Evolutionary conservation across 1,139 yeast species (phyloP), one percentile per base, ranked within the genome.

Genomic region (Suhomyces atakaporum): DNA sequence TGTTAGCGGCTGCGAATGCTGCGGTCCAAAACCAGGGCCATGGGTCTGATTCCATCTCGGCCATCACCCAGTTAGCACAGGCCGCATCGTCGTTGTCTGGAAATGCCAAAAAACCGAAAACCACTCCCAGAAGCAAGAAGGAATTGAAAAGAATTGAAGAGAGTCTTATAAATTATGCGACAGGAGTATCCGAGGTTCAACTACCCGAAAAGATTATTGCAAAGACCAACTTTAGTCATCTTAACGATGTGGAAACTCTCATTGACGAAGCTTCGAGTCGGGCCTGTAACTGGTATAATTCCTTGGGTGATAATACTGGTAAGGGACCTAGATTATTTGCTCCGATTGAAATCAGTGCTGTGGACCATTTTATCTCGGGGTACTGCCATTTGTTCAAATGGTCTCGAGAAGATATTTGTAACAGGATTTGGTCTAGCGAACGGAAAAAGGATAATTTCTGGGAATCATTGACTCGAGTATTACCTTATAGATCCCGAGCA

Each of bases 401-500:
- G 61, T 70, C 81, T 4, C 67, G 88, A 36, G 77, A 76, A 33
- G 84, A 83, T 37, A 75, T 88, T 5, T 84, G 96, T 58, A 79
- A 80, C 46, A 68, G 97, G 29, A 86, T 90, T 24, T 90, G 97
- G 97, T 71, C 90, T 6, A 79, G 79, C 45, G 92, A 84, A 46
- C 74, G 96, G 16, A 79, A 79, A 45, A 87, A 86, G 60, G 97
- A 89, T 60, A 81, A 77, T 47, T 88, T 90, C 51, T 90, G 97
- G 97, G 95, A 85, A 46, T 69, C 77, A 22, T 66, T 89, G 13
- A 82, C 89, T 29, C 73, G 77, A 35, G 90, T 87, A 1, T 62
- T 90, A 31, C 96, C 96, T 1, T 78, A 84, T 48, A 72, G 97
- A 53, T 81, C 95, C 0, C 69, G 96, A 34, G 94, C 96, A 0